These are phyloP conservation scores for Stephanodiscus minutulus DNA, from an alignment of 108 stramenopile species.

Conservation along the genomic window DNA sequence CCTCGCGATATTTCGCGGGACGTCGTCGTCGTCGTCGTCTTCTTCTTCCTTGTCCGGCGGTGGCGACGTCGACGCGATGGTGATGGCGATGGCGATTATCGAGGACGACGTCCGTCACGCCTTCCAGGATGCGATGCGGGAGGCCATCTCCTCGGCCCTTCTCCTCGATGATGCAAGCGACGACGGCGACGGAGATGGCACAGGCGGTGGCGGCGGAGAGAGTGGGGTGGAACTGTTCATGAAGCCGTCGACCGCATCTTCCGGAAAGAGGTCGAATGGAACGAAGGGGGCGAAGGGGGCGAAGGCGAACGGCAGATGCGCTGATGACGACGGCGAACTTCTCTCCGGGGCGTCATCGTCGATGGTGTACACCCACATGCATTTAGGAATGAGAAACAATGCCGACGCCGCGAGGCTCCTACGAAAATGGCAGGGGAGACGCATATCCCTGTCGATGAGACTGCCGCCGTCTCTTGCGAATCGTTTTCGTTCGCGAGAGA, in stretches of 20 bases:
- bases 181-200: neutral
- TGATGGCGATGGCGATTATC: conserved; percentile 11
- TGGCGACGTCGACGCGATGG: neutral
- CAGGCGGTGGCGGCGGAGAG: too few species aligned
- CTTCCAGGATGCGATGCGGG: conserved; percentile 43
- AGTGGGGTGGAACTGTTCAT: conserved; percentile 43
- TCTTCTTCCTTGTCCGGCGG: neutral
- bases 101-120: conserved; percentile 42
- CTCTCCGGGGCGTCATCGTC: neutral
- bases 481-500: conserved; percentile 1
- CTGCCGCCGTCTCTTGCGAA: conserved; percentile 16
- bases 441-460: conserved; percentile 30
- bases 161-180: too few species aligned
- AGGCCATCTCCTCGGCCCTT: neutral
- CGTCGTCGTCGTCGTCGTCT: neutral
- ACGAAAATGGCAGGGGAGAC: conserved; percentile 59
- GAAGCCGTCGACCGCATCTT: conserved; percentile 6
- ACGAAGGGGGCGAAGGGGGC: conserved; percentile 4
- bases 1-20: conserved; percentile 30
- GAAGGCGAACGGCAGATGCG: neutral
- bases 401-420: conserved; percentile 53
- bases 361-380: conserved; percentile 24
- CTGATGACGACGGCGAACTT: neutral
- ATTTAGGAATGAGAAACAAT: conserved; percentile 39
- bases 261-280: conserved; percentile 14